Evolutionary conservation across 805 yeast species (phyloP).

Genomic region (Komagataella pseudopastoris): DNA sequence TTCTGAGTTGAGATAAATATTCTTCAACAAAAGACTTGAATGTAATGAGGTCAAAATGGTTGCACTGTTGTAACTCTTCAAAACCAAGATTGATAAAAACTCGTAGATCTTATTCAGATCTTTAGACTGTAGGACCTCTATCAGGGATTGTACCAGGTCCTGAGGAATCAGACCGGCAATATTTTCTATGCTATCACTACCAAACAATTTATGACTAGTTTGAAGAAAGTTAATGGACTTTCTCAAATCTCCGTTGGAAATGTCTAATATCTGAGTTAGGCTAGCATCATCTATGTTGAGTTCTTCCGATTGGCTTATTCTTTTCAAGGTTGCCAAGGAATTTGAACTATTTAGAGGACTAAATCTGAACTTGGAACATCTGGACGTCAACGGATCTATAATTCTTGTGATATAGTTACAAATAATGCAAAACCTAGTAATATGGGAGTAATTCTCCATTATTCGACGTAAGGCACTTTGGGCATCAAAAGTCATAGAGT

Average conservation of each 20-base stretch:
- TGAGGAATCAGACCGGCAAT: slow-evolving; percentile 20
- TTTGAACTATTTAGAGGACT: slow-evolving; percentile 57
- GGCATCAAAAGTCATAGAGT: slow-evolving; percentile 95
- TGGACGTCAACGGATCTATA: slow-evolving; percentile 90
- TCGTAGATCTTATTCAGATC: slow-evolving; percentile 12
- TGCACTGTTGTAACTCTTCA: slow-evolving; percentile 19
- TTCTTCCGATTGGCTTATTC: slow-evolving; percentile 41
- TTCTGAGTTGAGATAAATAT: slow-evolving; percentile 30
- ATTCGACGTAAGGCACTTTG: slow-evolving; percentile 92
- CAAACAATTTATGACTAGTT: slow-evolving; percentile 56
- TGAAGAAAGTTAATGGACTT: slow-evolving; percentile 86
- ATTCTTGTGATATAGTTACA: slow-evolving; percentile 96
- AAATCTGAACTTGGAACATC: slow-evolving; percentile 94
- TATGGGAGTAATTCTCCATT: slow-evolving; percentile 80
- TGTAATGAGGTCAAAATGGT: slow-evolving; percentile 17
- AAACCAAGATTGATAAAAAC: slow-evolving; percentile 13
- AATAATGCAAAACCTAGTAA: slow-evolving; percentile 85
- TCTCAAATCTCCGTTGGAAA: slow-evolving; percentile 84
- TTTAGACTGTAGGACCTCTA: slow-evolving; percentile 8
- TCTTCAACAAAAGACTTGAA: slow-evolving; percentile 15
- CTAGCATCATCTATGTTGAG: slow-evolving; percentile 30
- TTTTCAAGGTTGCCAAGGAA: slow-evolving; percentile 55
- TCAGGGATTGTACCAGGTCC: slow-evolving; percentile 6
- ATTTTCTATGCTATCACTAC: slow-evolving; percentile 11
- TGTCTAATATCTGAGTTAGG: slow-evolving; percentile 48